Evolutionary conservation across 192 early-diverging fungal species (phyloP), one percentile per base, ranked within the genome.

Genomic region (Obelidium mucronatum): DNA sequence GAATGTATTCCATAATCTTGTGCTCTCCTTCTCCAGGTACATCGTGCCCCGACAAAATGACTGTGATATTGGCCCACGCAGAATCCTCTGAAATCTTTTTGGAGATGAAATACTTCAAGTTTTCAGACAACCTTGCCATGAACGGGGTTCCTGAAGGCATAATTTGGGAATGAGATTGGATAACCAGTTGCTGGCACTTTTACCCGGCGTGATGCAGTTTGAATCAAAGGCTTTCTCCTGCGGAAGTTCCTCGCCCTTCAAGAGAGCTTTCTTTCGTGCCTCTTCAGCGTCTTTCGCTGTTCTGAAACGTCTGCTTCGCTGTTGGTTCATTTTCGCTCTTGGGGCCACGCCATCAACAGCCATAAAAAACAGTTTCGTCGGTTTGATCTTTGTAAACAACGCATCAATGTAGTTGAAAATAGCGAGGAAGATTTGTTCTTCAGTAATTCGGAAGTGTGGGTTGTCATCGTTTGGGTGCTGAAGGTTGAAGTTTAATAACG

Each of bases 21-120:
- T 99, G 97, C 82, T 99, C 97, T 48, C 97, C 97, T 85, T 99
- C 97, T 61, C 97, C 97, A 3, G 97, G 96, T 0, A 98, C 96
- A 33, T 92, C 95, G 67, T 96, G 95, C 59, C 98, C 97, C 0
- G 94, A 95, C 8, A 99, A 79, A 65, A 99, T 88, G 15, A 98
- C 93, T 69, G 96, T 94, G 44, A 96, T 79, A 67, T 83, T 74
- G 76, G 84, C 86, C 97, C 97, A 99, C 26, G 90, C 88, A 17
- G 94, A 89, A 75, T 98, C 95, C 36, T 88, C 89, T 56, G 94
- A 95, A 48, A 96, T 86, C 71, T 94, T 96, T 31, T 91, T 85
- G 55, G 91, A 92, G 64, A 97, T 86, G 79, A 94, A 95, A 79
- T 97, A 97, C 53, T 94, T 90, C 74, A 99, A 83, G 63, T 92